Evolutionary conservation across 495 filamentous ascomycete species (phyloP).

Genomic region (Lichenothelia convexa): DNA sequence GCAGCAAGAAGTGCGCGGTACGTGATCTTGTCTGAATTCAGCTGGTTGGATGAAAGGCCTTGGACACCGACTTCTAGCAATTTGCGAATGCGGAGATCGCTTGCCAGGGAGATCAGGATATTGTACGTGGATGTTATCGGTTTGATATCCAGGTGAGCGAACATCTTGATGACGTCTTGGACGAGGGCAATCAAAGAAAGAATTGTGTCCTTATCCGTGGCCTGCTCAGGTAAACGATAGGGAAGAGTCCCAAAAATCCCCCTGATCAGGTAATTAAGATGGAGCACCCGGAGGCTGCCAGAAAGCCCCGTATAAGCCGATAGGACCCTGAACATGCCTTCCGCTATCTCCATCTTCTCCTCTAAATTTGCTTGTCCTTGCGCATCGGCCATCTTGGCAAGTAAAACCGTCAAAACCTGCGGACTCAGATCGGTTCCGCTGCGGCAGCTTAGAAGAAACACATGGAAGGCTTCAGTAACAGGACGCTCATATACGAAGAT

Average conservation of each 20-base stretch:
- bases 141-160: constrained; percentile 8
- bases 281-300: constrained; percentile 14
- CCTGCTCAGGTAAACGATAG: neutral
- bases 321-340: constrained; percentile 18
- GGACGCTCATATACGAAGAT: constrained; percentile 28
- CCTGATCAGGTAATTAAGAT: constrained; percentile 12
- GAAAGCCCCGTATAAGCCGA: constrained; percentile 22
- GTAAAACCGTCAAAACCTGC: neutral
- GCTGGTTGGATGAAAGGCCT: too few species aligned
- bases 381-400: neutral
- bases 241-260: constrained; percentile 6
- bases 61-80: constrained; percentile 14
- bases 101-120: constrained; percentile 19
- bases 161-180: constrained; percentile 13
- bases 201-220: too few species aligned
- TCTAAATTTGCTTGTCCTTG: neutral
- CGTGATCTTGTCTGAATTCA: constrained; percentile 19
- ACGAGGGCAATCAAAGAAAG: neutral
- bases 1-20: constrained; percentile 18
- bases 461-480: constrained; percentile 24
- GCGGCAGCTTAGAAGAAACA: constrained; percentile 29
- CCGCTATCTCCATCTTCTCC: constrained; percentile 6
- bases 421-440: constrained; percentile 15
- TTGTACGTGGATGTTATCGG: constrained; percentile 19
- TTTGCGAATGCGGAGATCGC: constrained; percentile 15